Evolutionary conservation across 495 filamentous ascomycete species (phyloP), one percentile per base, ranked within the genome.

Genomic region (Trichocladium uniseriatum): DNA sequence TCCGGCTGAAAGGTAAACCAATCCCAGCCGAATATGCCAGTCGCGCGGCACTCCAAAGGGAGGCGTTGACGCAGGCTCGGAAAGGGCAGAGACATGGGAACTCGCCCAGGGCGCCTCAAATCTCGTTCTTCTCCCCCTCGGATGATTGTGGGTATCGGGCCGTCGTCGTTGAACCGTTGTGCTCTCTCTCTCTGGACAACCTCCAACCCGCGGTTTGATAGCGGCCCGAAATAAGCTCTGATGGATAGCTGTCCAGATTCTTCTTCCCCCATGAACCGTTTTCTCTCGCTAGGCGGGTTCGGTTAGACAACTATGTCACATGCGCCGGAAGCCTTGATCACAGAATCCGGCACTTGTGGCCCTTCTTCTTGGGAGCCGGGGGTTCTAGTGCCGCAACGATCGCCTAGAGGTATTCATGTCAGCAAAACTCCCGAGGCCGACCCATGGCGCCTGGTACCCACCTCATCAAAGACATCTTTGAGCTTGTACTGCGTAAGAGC

Each of bases 401-500:
- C 16, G 88, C 88, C 87, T 94, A 45, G 21, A 43, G 28, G 20
- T 41, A 5, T 34, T 7, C 19, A 24, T 38, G 44, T 49, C 34
- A 47, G 35, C 35, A 11, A 14, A 44, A 15, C 8, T 31, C 47
- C 35, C 9, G 32, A 13, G 15, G 40, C 15, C 7, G 3, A 24
- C 14, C 16, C 6, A 21, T 18, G 19, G 9, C n/a, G 19, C 11
- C 28, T 16, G 21, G 38, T 38, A 67, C 79, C 40, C 78, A 95
- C 91, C 87, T 98, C 92, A 57, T 98, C 92, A 68, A 98, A 98
- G 22, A 98, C 92, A 65, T 98, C 94, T 77, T 98, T 98, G 45
- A 98, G 73, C 70, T 95, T 95, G 69, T 90, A 95, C 74, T 98
- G 92, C 32, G 92, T 98, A 68, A 98, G 70, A 28, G 92, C 92